phyloP scores from a whole-genome alignment of 352 stramenopile genomes.

The Phytophthora hibernalis region DNA sequence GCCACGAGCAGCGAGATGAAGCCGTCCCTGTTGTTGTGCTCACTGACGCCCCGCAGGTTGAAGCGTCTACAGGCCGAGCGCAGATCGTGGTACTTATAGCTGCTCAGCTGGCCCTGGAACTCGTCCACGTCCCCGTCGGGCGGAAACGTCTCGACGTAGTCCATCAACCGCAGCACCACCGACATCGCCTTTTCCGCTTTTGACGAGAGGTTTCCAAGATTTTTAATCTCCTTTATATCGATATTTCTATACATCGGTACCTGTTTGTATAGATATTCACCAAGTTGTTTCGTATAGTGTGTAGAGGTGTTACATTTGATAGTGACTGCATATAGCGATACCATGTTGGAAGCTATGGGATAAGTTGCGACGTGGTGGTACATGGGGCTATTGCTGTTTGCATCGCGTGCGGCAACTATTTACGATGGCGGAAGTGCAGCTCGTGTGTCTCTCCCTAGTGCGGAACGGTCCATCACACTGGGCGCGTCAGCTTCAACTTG shows the following conservation, averaged over 20 bases:
- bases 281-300: no score
- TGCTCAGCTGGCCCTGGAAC: slow-evolving; percentile 26
- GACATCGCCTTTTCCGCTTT: slow-evolving; percentile 17
- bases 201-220: slow-evolving; percentile 1
- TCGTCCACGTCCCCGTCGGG: slow-evolving; percentile 9
- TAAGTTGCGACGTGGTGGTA: no score
- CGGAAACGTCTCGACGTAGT: slow-evolving; percentile 28
- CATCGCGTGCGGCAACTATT: no score
- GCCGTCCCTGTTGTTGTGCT: slow-evolving; percentile 26
- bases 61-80: slow-evolving; percentile 21
- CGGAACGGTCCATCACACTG: slow-evolving; percentile 28
- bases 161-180: slow-evolving; percentile 16
- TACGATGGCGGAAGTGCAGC: slow-evolving; percentile 43
- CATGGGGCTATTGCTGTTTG: no score
- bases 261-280: not conserved
- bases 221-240: not conserved
- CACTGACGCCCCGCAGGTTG: slow-evolving; percentile 7
- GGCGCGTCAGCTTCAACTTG: slow-evolving; percentile 3
- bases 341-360: not conserved
- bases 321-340: not conserved
- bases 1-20: slow-evolving; percentile 20
- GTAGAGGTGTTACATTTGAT: no score
- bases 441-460: slow-evolving; percentile 68
- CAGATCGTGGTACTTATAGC: slow-evolving; percentile 23
- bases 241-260: not conserved